phyloP scores from a whole-genome alignment of 2,329 filamentous ascomycete species.

The Arthroderma uncinatum region DNA sequence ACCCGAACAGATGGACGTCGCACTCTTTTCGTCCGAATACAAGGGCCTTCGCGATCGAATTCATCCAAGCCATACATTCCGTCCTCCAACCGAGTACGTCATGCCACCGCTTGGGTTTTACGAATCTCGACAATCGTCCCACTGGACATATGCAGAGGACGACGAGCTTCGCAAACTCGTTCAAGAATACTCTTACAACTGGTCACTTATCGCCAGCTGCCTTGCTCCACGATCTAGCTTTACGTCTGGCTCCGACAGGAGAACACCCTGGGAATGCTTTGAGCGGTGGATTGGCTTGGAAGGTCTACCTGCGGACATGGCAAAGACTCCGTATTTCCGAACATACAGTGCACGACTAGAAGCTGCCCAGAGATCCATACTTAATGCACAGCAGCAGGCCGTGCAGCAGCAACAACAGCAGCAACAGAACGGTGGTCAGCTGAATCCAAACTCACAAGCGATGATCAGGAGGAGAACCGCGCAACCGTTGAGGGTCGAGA shows the following conservation, averaged over 20 bases:
- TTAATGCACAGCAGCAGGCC: conserved; percentile 45
- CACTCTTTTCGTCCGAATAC: conserved; percentile 80
- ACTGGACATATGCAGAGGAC: conserved; percentile 85
- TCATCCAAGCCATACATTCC: conserved; percentile 82
- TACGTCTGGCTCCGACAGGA: conserved; percentile 73
- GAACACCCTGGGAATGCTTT: conserved; percentile 97
- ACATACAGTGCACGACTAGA: conserved; percentile 54
- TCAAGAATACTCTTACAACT: conserved; percentile 92
- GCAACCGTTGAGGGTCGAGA: conserved; percentile 69
- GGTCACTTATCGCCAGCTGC: conserved; percentile 82
- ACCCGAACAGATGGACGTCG: conserved; percentile 64
- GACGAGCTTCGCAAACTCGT: conserved; percentile 77
- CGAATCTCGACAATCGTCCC: conserved; percentile 72
- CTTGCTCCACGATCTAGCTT: conserved; percentile 64
- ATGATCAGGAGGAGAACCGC: conserved; percentile 58
- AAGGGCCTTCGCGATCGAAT: conserved; percentile 81
- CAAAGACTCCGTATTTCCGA: conserved; percentile 91
- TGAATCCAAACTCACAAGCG: conserved; percentile 43
- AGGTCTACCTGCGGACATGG: conserved; percentile 82
- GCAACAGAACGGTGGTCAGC: conserved; percentile 27
- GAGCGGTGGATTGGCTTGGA: conserved; percentile 92
- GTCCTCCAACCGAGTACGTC: conserved; percentile 77
- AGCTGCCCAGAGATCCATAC: conserved; percentile 48
- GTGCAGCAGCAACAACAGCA: conserved; percentile 42
- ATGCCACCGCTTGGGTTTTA: conserved; percentile 91